Evolutionary conservation across 2,329 filamentous ascomycete genomes (phyloP).

Genomic region (Teratosphaeria nubilosa): DNA sequence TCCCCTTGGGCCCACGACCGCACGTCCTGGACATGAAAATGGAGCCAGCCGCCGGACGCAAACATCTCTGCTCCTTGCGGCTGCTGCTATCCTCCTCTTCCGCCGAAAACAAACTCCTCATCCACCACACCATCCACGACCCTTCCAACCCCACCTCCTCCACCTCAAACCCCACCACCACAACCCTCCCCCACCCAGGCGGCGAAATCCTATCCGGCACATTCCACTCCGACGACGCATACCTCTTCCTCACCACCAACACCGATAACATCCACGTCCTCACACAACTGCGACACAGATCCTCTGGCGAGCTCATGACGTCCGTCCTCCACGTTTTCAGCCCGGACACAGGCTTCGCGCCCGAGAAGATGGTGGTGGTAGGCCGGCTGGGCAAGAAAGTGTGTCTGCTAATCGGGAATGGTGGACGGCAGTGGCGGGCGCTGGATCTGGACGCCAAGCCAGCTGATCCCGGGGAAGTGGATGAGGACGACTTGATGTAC

Average conservation of each 20-base stretch:
- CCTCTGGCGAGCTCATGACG: constrained; percentile 26
- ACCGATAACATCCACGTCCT: background rate
- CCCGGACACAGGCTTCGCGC: constrained; percentile 30
- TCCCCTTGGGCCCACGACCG: background rate
- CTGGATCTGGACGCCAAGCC: constrained; percentile 35
- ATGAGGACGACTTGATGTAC: background rate
- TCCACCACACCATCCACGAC: background rate
- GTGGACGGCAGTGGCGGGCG: constrained; percentile 45
- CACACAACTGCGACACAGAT: constrained; percentile 31
- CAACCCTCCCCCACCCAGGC: background rate
- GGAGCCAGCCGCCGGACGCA: background rate
- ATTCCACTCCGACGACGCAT: constrained; percentile 1
- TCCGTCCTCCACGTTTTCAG: background rate
- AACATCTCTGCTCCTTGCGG: background rate
- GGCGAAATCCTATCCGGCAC: constrained; percentile 1
- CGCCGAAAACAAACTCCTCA: background rate
- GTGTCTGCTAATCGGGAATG: constrained; percentile 45
- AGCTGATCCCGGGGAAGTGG: background rate
- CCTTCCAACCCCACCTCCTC: background rate
- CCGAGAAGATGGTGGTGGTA: constrained; percentile 44
- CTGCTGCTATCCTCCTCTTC: background rate
- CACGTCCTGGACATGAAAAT: background rate
- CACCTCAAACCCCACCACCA: background rate
- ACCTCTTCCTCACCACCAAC: background rate
- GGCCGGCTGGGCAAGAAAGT: constrained; percentile 44